Percentiles rank a stretch among this genome's conserved stretches.
phyloP scores from a whole-genome alignment of 305 asterid species.

The Fraxinus floribunda region DNA sequence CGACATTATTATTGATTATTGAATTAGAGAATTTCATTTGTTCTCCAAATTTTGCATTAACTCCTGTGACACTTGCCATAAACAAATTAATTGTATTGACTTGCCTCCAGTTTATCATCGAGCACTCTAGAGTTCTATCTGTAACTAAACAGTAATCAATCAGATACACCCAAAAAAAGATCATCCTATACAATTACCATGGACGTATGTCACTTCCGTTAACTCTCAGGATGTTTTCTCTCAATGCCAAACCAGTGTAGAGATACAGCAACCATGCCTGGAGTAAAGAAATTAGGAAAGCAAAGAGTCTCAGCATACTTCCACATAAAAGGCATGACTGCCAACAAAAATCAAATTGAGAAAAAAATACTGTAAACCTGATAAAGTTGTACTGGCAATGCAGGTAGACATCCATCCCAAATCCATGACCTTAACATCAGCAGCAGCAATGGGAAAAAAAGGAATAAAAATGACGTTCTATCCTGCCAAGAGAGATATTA shows the following conservation, averaged over 20 bases:
- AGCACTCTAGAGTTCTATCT: neutral
- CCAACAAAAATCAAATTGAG: slow-evolving; percentile 8
- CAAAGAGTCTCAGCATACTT: slow-evolving; percentile 21
- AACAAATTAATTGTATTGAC: neutral
- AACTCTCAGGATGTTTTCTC: slow-evolving; percentile 93
- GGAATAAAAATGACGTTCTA: slow-evolving; percentile 87
- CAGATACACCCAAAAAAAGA: neutral
- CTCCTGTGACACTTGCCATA: neutral
- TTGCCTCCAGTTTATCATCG: neutral
- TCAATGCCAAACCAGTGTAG: slow-evolving; percentile 90
- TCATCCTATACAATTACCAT: slow-evolving; percentile 53
- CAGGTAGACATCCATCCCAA: slow-evolving; percentile 96
- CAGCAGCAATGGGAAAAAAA: slow-evolving; percentile 69
- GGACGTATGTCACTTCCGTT: slow-evolving; percentile 99
- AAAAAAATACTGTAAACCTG: slow-evolving; percentile 50
- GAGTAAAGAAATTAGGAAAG: slow-evolving; percentile 13
- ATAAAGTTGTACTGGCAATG: slow-evolving; percentile 95
- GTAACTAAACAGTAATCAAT: neutral
- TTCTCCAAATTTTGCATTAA: neutral
- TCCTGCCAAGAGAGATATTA: slow-evolving; percentile 62
- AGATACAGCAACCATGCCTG: slow-evolving; percentile 98
- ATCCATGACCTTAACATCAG: slow-evolving; percentile 68
- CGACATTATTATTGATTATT: neutral
- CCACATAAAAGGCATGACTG: neutral
- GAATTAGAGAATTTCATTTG: neutral